Evolutionary conservation across 1,284 basidiomycete genomes (phyloP), one percentile per base, ranked within the genome.

Genomic region (Trametes polyzona): DNA sequence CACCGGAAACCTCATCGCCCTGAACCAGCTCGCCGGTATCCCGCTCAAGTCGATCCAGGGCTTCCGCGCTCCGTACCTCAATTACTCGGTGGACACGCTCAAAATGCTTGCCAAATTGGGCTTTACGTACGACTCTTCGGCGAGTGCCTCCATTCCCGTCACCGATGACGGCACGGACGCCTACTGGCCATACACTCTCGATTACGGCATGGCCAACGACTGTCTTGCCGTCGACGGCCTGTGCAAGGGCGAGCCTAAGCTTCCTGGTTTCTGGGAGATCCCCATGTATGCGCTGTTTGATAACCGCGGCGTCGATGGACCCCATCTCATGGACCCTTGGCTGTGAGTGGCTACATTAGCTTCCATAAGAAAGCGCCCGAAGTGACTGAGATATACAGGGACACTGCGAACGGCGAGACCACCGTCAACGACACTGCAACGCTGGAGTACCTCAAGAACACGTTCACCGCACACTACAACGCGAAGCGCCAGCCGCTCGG

Each of bases 291-390:
- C 86, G 0, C 82, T 85, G 70, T 91, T 91, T 65, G 88, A 90
- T 68, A 65, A 80, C 16, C 71, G 76, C n/a, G 86, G 86, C 10
- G 74, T 72, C 9, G 72, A 64, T 21, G 87, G 87, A 0, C 73
- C 78, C 11, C 87, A 90, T 74, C 76, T 92, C 63, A 92, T 92
- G 91, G 92, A 93, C 70, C 90, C 90, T 52, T 93, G 88, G 88
- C 75, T 93, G 87, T 87, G 57, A 75, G 83, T 78, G 23, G 40
- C 32, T 47, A 32, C 43, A 19, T 51, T 43, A 41, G n/a, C 9
- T 24, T 42, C 19, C 23, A 26, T 10, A 23, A 11, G 8, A n/a
- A 19, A 17, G 24, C 23, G 1, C 4, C 5, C 16, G 7, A 12
- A 39, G 17, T 27, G 26, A 53, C 21, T 23, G 32, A 83, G 12